These are phyloP conservation scores for Trichoderma virens DNA, from an alignment of 495 filamentous ascomycete genomes.

Conservation along the genomic window DNA sequence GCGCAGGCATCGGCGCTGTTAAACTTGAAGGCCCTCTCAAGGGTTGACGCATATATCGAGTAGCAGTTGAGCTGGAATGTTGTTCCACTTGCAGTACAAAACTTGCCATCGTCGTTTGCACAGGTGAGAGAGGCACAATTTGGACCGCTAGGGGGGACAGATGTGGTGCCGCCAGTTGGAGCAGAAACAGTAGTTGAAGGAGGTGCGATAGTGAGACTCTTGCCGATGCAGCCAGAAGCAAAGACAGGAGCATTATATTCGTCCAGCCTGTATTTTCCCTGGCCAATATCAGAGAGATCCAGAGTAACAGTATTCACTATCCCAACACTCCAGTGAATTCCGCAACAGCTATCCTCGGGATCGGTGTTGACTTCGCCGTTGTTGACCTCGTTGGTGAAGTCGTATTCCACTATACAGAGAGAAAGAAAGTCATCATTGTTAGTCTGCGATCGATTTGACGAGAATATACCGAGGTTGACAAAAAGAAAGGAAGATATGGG, in stretches of 20 bases:
- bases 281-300: background rate
- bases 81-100: background rate
- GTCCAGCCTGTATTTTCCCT: background rate
- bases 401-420: background rate
- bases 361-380: background rate
- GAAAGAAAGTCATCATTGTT: background rate
- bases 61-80: background rate
- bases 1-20: background rate
- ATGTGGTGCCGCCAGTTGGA: background rate
- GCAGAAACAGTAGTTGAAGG: background rate
- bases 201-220: background rate
- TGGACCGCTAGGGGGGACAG: background rate
- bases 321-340: background rate
- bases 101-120: background rate
- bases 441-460: background rate
- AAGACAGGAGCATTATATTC: background rate
- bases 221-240: background rate
- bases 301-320: background rate
- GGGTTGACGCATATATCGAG: background rate
- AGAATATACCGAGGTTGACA: too few relatives aligned
- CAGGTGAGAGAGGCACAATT: background rate
- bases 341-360: background rate
- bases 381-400: background rate
- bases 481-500: background rate
- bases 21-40: too few relatives aligned